Conservation (phyloP, 2,329 filamentous ascomycete species). For the Metarhizium rileyi region DNA sequence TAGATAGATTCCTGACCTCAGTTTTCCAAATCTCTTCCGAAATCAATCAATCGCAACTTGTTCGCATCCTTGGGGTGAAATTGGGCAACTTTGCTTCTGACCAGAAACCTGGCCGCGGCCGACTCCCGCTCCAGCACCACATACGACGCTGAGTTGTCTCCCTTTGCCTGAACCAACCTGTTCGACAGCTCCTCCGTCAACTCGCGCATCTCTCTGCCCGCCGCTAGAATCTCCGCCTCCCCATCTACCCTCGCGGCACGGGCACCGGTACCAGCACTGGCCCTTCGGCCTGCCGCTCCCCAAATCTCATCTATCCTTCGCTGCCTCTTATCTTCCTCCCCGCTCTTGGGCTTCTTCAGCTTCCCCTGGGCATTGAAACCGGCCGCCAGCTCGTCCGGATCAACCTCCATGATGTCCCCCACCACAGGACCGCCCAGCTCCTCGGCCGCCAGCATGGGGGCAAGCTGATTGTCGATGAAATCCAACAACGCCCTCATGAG, state of each 20-base stretch:
- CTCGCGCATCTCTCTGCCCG: conserved; percentile 46
- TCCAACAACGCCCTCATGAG: conserved; percentile 55
- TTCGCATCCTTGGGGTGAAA: conserved; percentile 56
- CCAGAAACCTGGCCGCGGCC: conserved; percentile 52
- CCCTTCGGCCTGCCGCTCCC: conserved; percentile 26
- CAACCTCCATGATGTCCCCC: conserved; percentile 58
- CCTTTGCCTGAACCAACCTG: conserved; percentile 41
- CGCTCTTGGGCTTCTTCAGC: conserved; percentile 36
- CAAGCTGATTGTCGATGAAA: conserved; percentile 64
- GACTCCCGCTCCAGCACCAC: conserved; percentile 50
- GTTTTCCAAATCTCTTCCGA: conserved; percentile 52
- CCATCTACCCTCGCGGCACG: conserved; percentile 16
- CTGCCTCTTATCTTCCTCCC: conserved; percentile 41
- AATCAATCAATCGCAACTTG: conserved; percentile 50
- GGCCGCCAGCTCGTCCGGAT: conserved; percentile 47
- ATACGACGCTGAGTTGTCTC: conserved; percentile 47
- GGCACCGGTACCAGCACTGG: conserved; percentile 11
- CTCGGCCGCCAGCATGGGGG: conserved; percentile 70
- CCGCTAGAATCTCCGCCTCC: conserved; percentile 39
- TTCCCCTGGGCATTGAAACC: conserved; percentile 53
- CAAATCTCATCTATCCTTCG: conserved; percentile 56
- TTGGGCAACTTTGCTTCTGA: conserved; percentile 55
- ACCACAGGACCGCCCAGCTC: conserved; percentile 76
- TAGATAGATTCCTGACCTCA: conserved; percentile 17
- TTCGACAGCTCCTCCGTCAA: conserved; percentile 54